Evolutionary conservation across 129 eudicot genomes (phyloP).

Genomic region (Saussurea involucrata): DNA sequence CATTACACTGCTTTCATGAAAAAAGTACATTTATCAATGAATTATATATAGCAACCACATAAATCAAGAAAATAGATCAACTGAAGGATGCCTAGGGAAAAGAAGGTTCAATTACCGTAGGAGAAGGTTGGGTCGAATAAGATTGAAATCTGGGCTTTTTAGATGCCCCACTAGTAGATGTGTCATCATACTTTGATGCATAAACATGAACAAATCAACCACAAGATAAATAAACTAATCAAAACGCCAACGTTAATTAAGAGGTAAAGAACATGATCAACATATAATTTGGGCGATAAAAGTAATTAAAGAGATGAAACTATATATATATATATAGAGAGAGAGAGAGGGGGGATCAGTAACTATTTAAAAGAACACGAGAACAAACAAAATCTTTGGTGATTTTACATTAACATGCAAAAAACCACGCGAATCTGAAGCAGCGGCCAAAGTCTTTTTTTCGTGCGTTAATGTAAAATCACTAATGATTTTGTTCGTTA

Average conservation of each 20-base stretch:
- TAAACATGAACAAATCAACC: background rate
- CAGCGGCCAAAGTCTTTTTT: too few species aligned
- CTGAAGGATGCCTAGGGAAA: background rate
- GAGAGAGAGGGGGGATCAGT: too few species aligned
- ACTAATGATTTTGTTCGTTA: too few species aligned
- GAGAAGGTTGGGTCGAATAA: slow-evolving; percentile 21
- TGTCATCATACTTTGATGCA: slow-evolving; percentile 35
- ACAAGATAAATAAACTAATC: background rate
- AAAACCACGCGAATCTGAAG: too few species aligned
- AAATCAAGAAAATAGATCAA: background rate
- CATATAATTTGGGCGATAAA: background rate
- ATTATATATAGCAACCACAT: background rate
- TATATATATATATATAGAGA: too few species aligned
- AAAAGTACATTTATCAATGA: slow-evolving; percentile 4
- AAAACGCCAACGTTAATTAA: background rate
- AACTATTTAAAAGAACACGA: too few species aligned
- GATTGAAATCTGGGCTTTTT: slow-evolving; percentile 35
- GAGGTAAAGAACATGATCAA: background rate
- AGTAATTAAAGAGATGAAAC: background rate
- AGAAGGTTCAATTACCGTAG: slow-evolving; percentile 18
- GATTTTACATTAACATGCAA: too few species aligned
- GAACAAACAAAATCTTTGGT: too few species aligned
- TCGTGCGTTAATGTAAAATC: too few species aligned
- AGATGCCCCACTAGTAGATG: slow-evolving; percentile 33
- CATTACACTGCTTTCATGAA: slow-evolving; percentile 45